phyloP scores from a whole-genome alignment of 2,329 filamentous ascomycete species.

The Escovopsis sp. region DNA sequence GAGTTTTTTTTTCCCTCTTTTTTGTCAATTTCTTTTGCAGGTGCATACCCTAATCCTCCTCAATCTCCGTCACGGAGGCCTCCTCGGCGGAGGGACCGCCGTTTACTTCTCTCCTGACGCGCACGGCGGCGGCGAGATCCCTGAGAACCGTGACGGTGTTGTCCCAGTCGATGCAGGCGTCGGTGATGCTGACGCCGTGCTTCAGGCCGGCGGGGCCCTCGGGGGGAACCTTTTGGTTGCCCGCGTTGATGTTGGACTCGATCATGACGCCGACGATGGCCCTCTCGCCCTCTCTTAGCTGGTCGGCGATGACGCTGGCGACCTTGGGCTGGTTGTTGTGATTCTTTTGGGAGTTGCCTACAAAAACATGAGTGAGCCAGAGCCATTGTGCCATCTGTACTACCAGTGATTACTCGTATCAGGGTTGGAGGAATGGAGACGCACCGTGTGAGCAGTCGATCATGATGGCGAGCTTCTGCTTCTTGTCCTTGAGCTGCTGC shows the following conservation, averaged over 20 bases:
- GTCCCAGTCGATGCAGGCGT: constrained; percentile 93
- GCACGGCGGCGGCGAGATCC: constrained; percentile 70
- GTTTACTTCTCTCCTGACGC: constrained; percentile 48
- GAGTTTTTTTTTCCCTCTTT: neutral
- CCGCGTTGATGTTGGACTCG: constrained; percentile 91
- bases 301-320: constrained; percentile 64
- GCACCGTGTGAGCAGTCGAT: constrained; percentile 92
- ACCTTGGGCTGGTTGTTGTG: constrained; percentile 96
- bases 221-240: constrained; percentile 71
- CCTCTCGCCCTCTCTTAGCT: constrained; percentile 74
- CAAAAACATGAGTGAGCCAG: neutral
- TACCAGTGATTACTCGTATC: too few species aligned
- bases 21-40: neutral
- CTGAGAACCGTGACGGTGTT: constrained; percentile 67
- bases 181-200: constrained; percentile 87
- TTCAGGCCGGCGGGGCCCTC: constrained; percentile 67
- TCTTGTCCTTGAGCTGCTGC: constrained; percentile 66
- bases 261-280: constrained; percentile 96
- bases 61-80: constrained; percentile 29
- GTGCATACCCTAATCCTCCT: constrained; percentile 29
- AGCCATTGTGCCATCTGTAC: too few species aligned
- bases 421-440: constrained; percentile 11
- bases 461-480: constrained; percentile 82
- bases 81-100: constrained; percentile 17
- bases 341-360: constrained; percentile 92